Base-by-base conservation (phyloP, 148 eudicot genomes). In the Arbutus unedo region DNA sequence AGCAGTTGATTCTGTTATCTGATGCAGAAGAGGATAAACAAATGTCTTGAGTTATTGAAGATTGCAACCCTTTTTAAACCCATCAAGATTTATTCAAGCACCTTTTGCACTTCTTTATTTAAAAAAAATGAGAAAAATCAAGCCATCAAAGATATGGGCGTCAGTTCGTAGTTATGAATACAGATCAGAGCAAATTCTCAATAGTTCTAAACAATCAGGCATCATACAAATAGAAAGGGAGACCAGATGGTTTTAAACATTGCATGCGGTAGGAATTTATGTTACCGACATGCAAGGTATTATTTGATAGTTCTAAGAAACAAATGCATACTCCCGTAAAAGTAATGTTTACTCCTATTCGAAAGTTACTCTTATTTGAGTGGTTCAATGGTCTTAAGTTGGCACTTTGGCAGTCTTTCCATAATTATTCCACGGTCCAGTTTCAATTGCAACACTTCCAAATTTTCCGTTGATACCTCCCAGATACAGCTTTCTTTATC, bases 1-100 rank as follows among this genome's bases (percentile, higher is more conserved):
- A 87, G 93, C 90, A 47, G 95, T 93, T 80, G 92, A 84, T 87
- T 94, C 98, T 21, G 95, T 91, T 74, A 94, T 90, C 98, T 94
- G 78, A 83, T 66, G 70, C 19, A 8, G 79, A 82, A 67, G 67
- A 50, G 62, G 84, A 77, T n/a, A 67, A 78, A 62, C 31, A 44
- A 50, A 72, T 23, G 60, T 67, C 66, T 9, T 7, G 47, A 10
- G 51, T 76, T 25, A 47, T 31, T 10, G 56, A 41, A 81, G 64
- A 70, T 48, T 38, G 31, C 57, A 77, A 18, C 45, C 2, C 44
- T 23, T 3, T 23, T 75, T 75, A 50, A 3, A 50, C 3, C n/a
- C 53, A 66, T 15, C n/a, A 79, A n/a, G 31, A 66, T 66, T 10
- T 4, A 55, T 50, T 48, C 60, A 67, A 80, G 23, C 31, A 80